Percentiles rank a stretch among this genome's conserved stretches.
These are phyloP conservation scores for Cystoderma amianthinum DNA, from an alignment of 768 basidiomycete species.

Conservation along the genomic window DNA sequence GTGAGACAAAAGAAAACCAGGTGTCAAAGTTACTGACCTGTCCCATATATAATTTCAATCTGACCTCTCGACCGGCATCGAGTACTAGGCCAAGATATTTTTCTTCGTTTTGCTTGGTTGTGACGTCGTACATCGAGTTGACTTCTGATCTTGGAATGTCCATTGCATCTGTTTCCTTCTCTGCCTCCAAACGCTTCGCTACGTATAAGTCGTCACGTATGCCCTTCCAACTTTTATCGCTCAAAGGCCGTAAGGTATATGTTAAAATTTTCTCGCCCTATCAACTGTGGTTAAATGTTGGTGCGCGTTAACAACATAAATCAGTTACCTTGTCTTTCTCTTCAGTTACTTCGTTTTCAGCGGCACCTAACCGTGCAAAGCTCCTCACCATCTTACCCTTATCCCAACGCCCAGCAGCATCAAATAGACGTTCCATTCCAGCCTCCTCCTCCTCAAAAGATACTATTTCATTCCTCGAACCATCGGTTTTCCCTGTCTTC, in stretches of 20 bases:
- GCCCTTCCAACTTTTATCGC: constrained; percentile 33
- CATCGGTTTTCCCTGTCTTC: constrained; percentile 8
- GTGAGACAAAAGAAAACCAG: constrained; percentile 2
- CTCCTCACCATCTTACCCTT: constrained; percentile 69
- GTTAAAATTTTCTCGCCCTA: constrained; percentile 35
- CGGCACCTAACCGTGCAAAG: constrained; percentile 55
- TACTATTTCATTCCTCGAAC: constrained; percentile 6
- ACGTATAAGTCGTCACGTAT: constrained; percentile 24
- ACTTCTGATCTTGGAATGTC: constrained; percentile 31
- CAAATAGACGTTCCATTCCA: constrained; percentile 36
- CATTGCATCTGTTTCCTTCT: constrained; percentile 12
- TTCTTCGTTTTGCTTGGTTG: constrained; percentile 14
- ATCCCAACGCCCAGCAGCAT: constrained; percentile 57
- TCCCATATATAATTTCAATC: constrained; percentile 68
- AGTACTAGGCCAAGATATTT: constrained; percentile 42
- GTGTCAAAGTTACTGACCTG: constrained; percentile 33
- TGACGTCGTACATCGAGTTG: constrained; percentile 35
- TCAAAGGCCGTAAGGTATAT: constrained; percentile 39
- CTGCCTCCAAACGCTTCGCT: constrained; percentile 9
- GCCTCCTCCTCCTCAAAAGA: constrained; percentile 18
- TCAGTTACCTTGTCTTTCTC: constrained; percentile 20
- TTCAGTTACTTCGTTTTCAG: constrained; percentile 19
- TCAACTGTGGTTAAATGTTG: neutral
- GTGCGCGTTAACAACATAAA: constrained; percentile 2
- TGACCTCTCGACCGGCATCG: constrained; percentile 61